Evolutionary conservation across 164 flowering plant species (phyloP).

Genomic region (Vitis rupestris): DNA sequence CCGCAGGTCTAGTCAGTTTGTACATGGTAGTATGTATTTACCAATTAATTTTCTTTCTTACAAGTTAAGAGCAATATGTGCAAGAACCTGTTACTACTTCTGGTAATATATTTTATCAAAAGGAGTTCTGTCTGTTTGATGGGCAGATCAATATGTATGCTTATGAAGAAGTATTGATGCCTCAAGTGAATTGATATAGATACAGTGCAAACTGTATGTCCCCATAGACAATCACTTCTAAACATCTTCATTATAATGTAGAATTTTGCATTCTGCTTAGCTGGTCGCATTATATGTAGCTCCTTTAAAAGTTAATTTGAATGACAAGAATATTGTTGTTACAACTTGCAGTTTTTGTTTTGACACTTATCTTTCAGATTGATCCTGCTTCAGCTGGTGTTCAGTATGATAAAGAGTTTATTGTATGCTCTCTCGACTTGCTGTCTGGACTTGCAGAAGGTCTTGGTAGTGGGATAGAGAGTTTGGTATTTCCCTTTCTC

Average conservation of each 20-base stretch:
- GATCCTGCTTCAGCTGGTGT: slow-evolving; percentile 80
- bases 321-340: background rate
- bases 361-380: slow-evolving; percentile 45
- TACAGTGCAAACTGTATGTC: background rate
- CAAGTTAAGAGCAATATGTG: no score
- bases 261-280: background rate
- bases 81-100: background rate
- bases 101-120: background rate
- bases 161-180: background rate
- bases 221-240: background rate
- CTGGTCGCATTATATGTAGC: background rate
- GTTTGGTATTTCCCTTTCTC: slow-evolving; percentile 59
- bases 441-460: slow-evolving; percentile 97
- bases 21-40: no score
- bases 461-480: slow-evolving; percentile 95
- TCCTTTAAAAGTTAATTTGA: background rate
- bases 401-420: slow-evolving; percentile 90
- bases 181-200: background rate
- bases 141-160: background rate
- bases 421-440: slow-evolving; percentile 90
- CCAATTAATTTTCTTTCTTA: no score
- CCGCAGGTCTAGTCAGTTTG: no score
- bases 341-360: background rate
- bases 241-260: background rate
- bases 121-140: background rate